Conservation (phyloP, 257 asterid genomes). For the Eustoma russellianum region DNA sequence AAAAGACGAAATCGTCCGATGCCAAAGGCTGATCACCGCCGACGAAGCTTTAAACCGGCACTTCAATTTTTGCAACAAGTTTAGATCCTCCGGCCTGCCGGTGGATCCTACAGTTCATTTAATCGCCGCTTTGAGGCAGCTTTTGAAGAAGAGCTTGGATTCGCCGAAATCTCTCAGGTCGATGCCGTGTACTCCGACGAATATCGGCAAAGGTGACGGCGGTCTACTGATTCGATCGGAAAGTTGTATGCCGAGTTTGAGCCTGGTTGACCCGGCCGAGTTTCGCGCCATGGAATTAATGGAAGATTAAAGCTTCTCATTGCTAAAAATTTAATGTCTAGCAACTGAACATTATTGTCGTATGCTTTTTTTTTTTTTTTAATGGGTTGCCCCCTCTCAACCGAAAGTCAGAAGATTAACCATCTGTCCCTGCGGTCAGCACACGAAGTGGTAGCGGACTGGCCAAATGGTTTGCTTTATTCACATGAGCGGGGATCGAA, state of each 20-base stretch:
- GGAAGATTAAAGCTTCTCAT: conserved; percentile 16
- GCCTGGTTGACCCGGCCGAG: conserved; percentile 30
- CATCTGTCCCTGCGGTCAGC: no score
- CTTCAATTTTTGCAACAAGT: conserved; percentile 47
- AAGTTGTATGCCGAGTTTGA: conserved; percentile 55
- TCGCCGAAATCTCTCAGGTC: conserved; percentile 50
- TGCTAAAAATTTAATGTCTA: background rate
- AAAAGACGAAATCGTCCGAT: conserved; percentile 55
- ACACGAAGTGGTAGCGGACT: no score
- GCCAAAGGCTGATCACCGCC: conserved; percentile 48
- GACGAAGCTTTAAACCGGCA: conserved; percentile 77
- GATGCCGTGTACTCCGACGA: conserved; percentile 61
- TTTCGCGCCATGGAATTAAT: conserved; percentile 28
- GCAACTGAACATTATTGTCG: no score
- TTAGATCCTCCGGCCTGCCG: conserved; percentile 54
- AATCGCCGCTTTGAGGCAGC: conserved; percentile 57
- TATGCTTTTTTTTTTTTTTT: no score
- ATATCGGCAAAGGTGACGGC: conserved; percentile 10
- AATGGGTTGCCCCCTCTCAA: no score
- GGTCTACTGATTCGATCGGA: conserved; percentile 43
- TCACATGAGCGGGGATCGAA: no score
- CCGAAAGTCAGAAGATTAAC: no score
- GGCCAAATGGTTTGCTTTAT: no score
- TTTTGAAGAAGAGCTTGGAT: conserved; percentile 46
- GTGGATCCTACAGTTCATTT: conserved; percentile 44